A percentile compares a stretch with the other conserved stretches of the same genome.
phyloP scores from a whole-genome alignment of 768 basidiomycete species.

The Tylopilus rubrobrunneus region DNA sequence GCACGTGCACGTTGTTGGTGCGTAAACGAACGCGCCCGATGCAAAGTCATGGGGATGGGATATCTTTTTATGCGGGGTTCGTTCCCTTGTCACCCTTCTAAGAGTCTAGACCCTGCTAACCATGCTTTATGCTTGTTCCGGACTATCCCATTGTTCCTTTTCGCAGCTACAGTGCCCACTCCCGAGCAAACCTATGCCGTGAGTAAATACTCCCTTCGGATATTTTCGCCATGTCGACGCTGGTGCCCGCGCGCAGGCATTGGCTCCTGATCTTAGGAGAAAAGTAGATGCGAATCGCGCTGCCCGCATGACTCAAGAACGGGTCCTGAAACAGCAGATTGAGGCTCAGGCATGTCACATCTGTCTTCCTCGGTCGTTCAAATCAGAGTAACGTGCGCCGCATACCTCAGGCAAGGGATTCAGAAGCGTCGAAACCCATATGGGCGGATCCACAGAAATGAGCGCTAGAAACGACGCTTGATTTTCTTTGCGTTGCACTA shows the following conservation, averaged over 20 bases:
- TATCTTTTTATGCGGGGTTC: conserved; percentile 60
- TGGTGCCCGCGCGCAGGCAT: conserved; percentile 36
- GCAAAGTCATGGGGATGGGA: conserved; percentile 51
- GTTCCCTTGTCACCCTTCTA: conserved; percentile 15
- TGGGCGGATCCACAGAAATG: conserved; percentile 29
- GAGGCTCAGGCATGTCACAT: conserved; percentile 46
- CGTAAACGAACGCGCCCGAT: conserved; percentile 1
- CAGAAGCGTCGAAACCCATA: conserved; percentile 32
- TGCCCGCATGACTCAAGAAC: conserved; percentile 50
- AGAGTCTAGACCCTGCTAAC: not conserved
- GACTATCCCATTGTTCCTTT: not conserved
- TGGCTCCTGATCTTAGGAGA: conserved; percentile 62
- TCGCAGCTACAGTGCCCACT: conserved; percentile 33
- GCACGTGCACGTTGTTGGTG: not conserved
- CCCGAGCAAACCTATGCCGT: conserved; percentile 36
- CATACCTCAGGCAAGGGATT: conserved; percentile 17
- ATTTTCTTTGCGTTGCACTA: not conserved
- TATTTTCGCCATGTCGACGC: not conserved
- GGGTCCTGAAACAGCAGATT: conserved; percentile 47
- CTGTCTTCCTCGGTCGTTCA: conserved; percentile 1
- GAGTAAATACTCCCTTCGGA: conserved; percentile 10
- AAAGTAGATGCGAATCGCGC: conserved; percentile 60
- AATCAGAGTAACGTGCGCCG: conserved; percentile 2
- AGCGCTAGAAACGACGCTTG: conserved; percentile 1
- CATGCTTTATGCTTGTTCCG: conserved; percentile 3